phyloP scores from a whole-genome alignment of 2,329 filamentous ascomycete species.

The Alternaria triticimaculans region DNA sequence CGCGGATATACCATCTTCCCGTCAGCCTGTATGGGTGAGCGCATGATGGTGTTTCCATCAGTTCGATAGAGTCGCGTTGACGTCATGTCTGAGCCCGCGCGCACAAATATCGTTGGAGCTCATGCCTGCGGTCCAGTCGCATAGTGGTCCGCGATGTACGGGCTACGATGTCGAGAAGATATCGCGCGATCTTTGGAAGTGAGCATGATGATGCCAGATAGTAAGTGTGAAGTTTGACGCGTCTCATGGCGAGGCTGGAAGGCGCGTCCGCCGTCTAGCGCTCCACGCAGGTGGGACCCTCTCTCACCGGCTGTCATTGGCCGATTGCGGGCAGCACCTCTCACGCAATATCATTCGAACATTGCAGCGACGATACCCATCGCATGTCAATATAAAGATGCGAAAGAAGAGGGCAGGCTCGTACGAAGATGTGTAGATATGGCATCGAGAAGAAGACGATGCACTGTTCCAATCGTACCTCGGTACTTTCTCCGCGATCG shows the following conservation, averaged over 20 bases:
- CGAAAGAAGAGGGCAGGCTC: background rate
- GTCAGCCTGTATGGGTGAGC: background rate
- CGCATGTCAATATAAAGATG: background rate
- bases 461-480: background rate
- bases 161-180: background rate
- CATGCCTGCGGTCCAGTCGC: background rate
- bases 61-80: background rate
- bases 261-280: background rate
- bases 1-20: background rate
- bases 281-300: background rate
- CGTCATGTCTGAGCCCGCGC: background rate
- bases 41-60: background rate
- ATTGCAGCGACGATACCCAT: background rate
- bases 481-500: background rate
- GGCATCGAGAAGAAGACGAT: background rate
- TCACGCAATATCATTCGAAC: no score
- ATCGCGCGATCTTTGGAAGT: background rate
- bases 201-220: background rate
- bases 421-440: background rate
- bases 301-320: background rate
- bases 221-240: background rate
- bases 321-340: background rate
- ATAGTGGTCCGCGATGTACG: background rate
- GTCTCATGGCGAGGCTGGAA: background rate
- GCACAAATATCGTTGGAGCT: background rate